A percentile compares a stretch with the other conserved stretches of the same genome.
Conservation (phyloP, 306 rosid genomes). For the Gleditsia sinensis region DNA sequence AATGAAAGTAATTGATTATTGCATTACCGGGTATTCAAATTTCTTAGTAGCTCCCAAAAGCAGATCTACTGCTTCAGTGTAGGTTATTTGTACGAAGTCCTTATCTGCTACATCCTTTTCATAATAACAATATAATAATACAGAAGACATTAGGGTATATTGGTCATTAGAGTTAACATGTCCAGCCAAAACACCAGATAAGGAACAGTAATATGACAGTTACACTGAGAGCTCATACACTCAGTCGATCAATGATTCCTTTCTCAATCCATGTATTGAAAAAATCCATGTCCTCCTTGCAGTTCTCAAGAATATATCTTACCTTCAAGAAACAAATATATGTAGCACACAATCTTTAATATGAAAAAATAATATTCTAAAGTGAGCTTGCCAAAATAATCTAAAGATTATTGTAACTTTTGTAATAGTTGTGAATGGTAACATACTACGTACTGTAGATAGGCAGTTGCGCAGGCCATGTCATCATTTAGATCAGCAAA, state of each 20-base stretch:
- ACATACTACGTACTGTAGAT: constrained; percentile 97
- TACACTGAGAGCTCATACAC: constrained; percentile 71
- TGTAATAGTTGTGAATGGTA: constrained; percentile 43
- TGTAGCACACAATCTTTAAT: constrained; percentile 2
- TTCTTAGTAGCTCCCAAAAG: constrained; percentile 80
- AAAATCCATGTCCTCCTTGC: constrained; percentile 98
- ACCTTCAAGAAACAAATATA: constrained; percentile 58
- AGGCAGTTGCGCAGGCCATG: constrained; percentile 98
- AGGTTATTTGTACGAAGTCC: constrained; percentile 81
- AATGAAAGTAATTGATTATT: not conserved
- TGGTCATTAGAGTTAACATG: constrained; percentile 18
- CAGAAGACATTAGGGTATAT: not conserved
- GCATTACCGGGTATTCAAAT: constrained; percentile 89
- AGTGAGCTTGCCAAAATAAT: constrained; percentile 30
- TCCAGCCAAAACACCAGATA: constrained; percentile 17
- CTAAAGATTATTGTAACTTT: constrained; percentile 23
- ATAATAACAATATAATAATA: constrained; percentile 30
- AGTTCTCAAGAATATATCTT: constrained; percentile 73
- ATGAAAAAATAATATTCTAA: constrained; percentile 1
- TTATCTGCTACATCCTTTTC: constrained; percentile 78
- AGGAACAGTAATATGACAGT: constrained; percentile 39
- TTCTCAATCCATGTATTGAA: constrained; percentile 92
- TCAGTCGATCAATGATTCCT: constrained; percentile 85
- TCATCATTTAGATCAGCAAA: constrained; percentile 96
- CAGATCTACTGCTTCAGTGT: constrained; percentile 85